Conservation (phyloP, 441 rosid species). For the Mallotus repandus region DNA sequence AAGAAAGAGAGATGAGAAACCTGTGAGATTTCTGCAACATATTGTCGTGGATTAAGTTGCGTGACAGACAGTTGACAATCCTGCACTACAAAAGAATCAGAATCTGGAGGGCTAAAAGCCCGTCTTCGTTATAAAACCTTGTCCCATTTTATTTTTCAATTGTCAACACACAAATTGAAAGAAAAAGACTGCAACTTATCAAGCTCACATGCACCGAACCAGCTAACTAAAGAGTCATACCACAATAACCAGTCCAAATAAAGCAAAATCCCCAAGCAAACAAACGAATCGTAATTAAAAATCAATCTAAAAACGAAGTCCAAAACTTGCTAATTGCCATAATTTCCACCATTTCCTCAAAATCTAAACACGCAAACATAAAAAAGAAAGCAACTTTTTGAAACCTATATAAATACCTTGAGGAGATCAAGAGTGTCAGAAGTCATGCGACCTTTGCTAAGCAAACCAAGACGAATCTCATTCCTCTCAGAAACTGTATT, state of each 20-base stretch:
- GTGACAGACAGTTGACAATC: conserved; percentile 85
- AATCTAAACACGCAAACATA: no score
- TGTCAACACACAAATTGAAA: no score
- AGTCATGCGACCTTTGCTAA: conserved; percentile 95
- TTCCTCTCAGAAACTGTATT: conserved; percentile 35
- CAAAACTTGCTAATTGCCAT: no score
- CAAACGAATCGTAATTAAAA: no score
- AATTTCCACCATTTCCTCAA: no score
- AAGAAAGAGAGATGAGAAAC: conserved; percentile 29
- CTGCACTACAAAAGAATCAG: conserved; percentile 33
- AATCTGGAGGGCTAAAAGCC: not conserved
- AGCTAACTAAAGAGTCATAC: not conserved
- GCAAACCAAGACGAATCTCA: conserved; percentile 84
- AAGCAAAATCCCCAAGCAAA: no score
- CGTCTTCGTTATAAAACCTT: no score
- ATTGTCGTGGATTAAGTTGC: conserved; percentile 92
- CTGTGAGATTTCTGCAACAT: conserved; percentile 91
- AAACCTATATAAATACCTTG: conserved; percentile 41
- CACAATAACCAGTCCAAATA: no score
- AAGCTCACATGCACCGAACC: not conserved
- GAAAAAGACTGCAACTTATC: no score
- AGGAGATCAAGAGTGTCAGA: conserved; percentile 79
- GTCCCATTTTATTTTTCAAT: no score
- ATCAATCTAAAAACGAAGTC: no score
- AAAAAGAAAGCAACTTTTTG: no score